Conservation (phyloP, 192 early-diverging fungal species). For the Coemansia sp. region DNA sequence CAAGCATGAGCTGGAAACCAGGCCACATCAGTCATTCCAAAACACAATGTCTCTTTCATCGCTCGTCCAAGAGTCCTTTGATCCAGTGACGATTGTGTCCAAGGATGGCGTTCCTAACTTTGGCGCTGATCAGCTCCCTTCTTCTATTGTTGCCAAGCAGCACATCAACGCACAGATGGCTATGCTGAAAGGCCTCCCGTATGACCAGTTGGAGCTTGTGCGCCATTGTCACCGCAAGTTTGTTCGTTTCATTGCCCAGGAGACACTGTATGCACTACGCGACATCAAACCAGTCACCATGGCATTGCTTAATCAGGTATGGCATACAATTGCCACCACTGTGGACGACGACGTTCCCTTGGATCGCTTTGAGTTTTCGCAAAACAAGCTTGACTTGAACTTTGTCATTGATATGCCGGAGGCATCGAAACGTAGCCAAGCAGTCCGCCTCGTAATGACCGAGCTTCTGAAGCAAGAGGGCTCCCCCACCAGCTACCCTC, state of each 20-base stretch:
- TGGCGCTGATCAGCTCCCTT: slow-evolving; percentile 26
- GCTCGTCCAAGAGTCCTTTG: slow-evolving; percentile 32
- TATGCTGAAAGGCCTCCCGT: slow-evolving; percentile 40
- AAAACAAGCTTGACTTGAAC: slow-evolving; percentile 37
- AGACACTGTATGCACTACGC: slow-evolving; percentile 48
- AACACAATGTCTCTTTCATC: slow-evolving; percentile 54
- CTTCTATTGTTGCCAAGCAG: slow-evolving; percentile 38
- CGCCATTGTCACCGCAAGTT: slow-evolving; percentile 45
- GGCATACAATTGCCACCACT: slow-evolving; percentile 53
- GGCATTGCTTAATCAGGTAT: slow-evolving; percentile 48
- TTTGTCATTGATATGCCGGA: slow-evolving; percentile 38
- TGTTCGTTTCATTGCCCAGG: slow-evolving; percentile 50
- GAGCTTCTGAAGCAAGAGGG: slow-evolving; percentile 42
- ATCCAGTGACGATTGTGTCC: slow-evolving; percentile 12
- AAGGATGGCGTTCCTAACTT: neutral
- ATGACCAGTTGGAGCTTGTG: slow-evolving; percentile 48
- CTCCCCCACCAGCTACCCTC: slow-evolving; percentile 12
- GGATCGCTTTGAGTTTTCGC: slow-evolving; percentile 50
- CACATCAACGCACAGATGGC: slow-evolving; percentile 46
- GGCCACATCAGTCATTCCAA: slow-evolving; percentile 37
- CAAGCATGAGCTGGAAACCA: slow-evolving; percentile 33
- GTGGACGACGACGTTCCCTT: slow-evolving; percentile 47
- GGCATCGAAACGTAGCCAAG: slow-evolving; percentile 28
- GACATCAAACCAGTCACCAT: slow-evolving; percentile 46
- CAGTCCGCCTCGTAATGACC: slow-evolving; percentile 33